Base-by-base conservation (phyloP, 2,329 filamentous ascomycete genomes). In the Arachnopeziza araneosa region DNA sequence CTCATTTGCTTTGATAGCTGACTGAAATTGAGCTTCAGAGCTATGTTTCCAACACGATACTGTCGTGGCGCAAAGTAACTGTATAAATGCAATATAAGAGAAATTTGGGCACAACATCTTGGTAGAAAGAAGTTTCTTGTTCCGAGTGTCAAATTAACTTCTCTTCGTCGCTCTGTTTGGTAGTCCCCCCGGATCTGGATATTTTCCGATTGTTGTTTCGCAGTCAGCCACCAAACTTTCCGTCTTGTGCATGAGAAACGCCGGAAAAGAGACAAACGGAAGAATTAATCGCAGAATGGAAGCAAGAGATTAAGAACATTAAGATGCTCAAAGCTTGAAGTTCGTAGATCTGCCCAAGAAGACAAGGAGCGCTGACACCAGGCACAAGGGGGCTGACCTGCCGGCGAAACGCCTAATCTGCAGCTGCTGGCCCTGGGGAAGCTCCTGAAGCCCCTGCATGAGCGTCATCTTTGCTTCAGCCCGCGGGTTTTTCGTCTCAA, bases 31-130 rank as follows among this genome's bases (percentile, higher is more conserved):
- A 2, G 32, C 36, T 50, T 44, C 52, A 1, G 57, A 61, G 7
- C 53, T 58, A 57, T 64, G 59, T n/a, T 62, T 61, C 65, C 63
- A 65, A 22, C 57, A 60, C 8, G 54, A 24, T 21, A 53, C 61
- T 30, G 52, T 32, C 17, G 51, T 54, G 10, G 24, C 52, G 10
- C 52, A 36, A 9, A 63, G 21, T 2, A 63, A 49, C 2, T 61
- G 50, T 54, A 23, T 57, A n/a, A 26, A 59, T 51, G 44, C 48
- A 56, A 32, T 59, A 36, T 32, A 58, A 36, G 22, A 55, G 30
- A 21, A 17, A 12, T 22, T 50, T 59, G 9, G 56, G 57, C 3
- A 22, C 36, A 61, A 60, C 62, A 61, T 60, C 26, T 24, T 57
- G 6, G 6, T 22, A 32, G 26, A 30, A 30, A 4, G 26, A 30